Evolutionary conservation across 495 filamentous ascomycete species (phyloP), one percentile per base, ranked within the genome.

Genomic region (Tuber indicum): DNA sequence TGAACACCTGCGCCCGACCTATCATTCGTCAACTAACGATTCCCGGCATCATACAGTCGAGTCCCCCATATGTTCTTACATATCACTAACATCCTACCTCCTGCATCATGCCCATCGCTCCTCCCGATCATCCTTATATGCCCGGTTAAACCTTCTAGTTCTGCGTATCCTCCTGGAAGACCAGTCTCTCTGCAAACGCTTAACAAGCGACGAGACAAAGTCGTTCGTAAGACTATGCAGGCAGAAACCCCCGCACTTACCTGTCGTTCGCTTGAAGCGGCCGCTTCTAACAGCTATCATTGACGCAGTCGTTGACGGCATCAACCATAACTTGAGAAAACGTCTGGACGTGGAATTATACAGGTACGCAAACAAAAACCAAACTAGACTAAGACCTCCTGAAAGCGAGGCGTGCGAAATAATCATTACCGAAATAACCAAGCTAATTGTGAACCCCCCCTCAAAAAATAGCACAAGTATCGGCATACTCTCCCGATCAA

Each of bases 101-200:
- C 87, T 97, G 44, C 94, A 97, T 77, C 96, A 99, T 83, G 94
- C 96, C 3, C 92, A 97, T 83, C 90, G 94, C 14, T 96, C 95
- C 9, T 80, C 86, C 52, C 88, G 95, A 73, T 88, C 93, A 21
- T 89, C 91, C 5, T 87, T 91, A 70, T 99, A 99, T 84, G 90
- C 92, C 19, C 91, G 94, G 77, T 87, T 98, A 36, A 93, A 90
- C 80, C 87, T 98, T 16, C 90, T 95, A 82, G 91, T 92, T 36
- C 87, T 98, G 52, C 93, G 94, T 44, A 90, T 97, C 21, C 87
- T 98, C 8, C 88, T 98, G 74, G 96, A 98, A 84, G 96, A 98
- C 84, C 89, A 91, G 71, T 87, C 89, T 44, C 85, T 96, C 41
- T 95, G 93, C 85, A 97, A 97, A 81, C 88, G 91, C 41, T 89